phyloP scores from a whole-genome alignment of 768 basidiomycete genomes.

The Peribolospora kevripleyi region DNA sequence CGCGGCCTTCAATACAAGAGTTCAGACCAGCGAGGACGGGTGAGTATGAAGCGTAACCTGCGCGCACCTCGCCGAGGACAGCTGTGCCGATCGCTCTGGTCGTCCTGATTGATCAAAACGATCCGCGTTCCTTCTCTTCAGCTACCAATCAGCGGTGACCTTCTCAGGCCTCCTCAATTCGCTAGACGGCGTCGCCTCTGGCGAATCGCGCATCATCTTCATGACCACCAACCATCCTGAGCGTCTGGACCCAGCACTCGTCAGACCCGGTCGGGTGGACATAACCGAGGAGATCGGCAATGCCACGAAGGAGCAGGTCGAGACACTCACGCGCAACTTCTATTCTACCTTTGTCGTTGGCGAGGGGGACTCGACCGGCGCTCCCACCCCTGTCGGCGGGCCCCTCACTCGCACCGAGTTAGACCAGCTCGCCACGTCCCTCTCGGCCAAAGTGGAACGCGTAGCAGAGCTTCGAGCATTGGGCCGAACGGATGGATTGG shows the following conservation, averaged over 20 bases:
- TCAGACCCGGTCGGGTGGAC: constrained; percentile 88
- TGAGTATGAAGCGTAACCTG: constrained; percentile 21
- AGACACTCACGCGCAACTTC: constrained; percentile 53
- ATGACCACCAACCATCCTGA: constrained; percentile 96
- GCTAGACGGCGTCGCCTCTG: constrained; percentile 87
- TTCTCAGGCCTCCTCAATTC: constrained; percentile 96
- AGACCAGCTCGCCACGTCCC: constrained; percentile 27
- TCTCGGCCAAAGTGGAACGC: constrained; percentile 31
- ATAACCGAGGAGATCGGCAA: constrained; percentile 61
- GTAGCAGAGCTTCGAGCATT: no score
- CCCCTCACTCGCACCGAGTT: constrained; percentile 13
- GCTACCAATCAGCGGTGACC: constrained; percentile 83
- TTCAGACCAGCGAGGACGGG: constrained; percentile 80
- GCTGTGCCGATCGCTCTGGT: not conserved
- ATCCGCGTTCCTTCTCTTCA: constrained; percentile 16
- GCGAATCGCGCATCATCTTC: constrained; percentile 79
- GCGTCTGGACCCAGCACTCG: constrained; percentile 71
- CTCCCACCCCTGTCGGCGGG: constrained; percentile 15
- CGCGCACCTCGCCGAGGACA: no score
- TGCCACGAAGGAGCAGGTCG: constrained; percentile 56
- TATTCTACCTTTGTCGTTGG: constrained; percentile 30
- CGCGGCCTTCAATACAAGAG: constrained; percentile 82
- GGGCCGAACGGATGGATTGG: constrained; percentile 26
- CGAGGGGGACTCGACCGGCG: constrained; percentile 18
- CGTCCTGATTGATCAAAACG: not conserved